A percentile compares a stretch with the other conserved stretches of the same genome.
Evolutionary conservation across 2,329 filamentous ascomycete genomes (phyloP).

Genomic region (Paramyrothecium roridum): DNA sequence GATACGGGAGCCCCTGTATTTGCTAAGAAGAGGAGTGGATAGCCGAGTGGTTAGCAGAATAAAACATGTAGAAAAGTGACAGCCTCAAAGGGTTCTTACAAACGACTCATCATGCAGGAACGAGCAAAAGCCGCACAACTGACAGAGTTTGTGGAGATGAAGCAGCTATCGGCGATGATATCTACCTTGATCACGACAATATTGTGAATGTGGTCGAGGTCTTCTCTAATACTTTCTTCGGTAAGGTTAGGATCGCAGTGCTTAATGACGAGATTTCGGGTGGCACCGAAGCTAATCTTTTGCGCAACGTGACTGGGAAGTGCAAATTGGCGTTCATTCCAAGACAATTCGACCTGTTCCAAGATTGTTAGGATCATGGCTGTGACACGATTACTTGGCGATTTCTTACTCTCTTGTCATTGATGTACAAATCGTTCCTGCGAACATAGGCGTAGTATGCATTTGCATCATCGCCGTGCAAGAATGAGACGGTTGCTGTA

Average conservation of each 20-base stretch:
- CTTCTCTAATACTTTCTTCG: conserved; percentile 62
- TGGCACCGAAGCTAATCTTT: conserved; percentile 64
- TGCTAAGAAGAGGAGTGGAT: conserved; percentile 33
- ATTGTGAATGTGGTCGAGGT: conserved; percentile 81
- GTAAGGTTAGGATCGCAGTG: conserved; percentile 57
- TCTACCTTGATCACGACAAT: conserved; percentile 65
- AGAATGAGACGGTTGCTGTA: conserved; percentile 66
- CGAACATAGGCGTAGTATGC: conserved; percentile 64
- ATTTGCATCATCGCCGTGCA: conserved; percentile 58
- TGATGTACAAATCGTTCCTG: conserved; percentile 65
- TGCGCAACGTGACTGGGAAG: conserved; percentile 60
- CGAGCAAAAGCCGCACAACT: conserved; percentile 72
- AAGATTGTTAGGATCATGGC: not conserved
- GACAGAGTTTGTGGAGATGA: conserved; percentile 74
- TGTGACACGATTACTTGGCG: not conserved
- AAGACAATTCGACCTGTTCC: conserved; percentile 62
- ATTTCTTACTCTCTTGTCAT: conserved; percentile 59
- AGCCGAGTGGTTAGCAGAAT: not conserved
- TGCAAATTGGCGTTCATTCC: conserved; percentile 69
- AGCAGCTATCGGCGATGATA: conserved; percentile 57
- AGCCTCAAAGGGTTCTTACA: conserved; percentile 30
- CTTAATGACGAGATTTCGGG: conserved; percentile 70
- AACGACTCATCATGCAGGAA: conserved; percentile 70
- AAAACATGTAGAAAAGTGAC: not conserved
- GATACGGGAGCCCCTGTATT: conserved; percentile 69